These are phyloP conservation scores for Colletotrichum noveboracense DNA, from an alignment of 2,329 filamentous ascomycete species.

Conservation along the genomic window DNA sequence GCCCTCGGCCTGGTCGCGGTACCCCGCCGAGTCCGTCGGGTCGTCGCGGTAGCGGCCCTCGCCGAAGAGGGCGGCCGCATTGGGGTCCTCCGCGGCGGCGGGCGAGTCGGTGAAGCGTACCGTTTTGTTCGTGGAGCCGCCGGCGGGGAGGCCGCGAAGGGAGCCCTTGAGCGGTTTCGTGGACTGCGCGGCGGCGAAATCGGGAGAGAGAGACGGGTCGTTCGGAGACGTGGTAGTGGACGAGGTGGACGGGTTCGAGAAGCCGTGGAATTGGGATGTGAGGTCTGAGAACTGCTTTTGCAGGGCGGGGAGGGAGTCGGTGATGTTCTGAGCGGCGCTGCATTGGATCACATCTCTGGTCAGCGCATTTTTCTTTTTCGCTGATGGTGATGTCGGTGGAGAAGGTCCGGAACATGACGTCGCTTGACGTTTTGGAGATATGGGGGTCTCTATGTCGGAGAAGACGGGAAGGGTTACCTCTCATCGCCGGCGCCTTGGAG, in stretches of 20 bases:
- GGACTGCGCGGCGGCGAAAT: constrained; percentile 69
- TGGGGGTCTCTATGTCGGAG: neutral
- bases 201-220: constrained; percentile 63
- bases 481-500: constrained; percentile 70
- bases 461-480: constrained; percentile 48
- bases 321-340: constrained; percentile 54
- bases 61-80: constrained; percentile 51
- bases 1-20: constrained; percentile 61
- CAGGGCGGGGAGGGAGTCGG: constrained; percentile 71
- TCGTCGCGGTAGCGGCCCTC: constrained; percentile 70
- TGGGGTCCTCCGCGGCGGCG: constrained; percentile 44
- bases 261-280: constrained; percentile 79
- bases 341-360: neutral
- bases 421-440: neutral
- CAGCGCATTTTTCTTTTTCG: neutral
- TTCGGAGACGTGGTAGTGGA: constrained; percentile 66
- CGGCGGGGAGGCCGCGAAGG: constrained; percentile 36
- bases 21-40: constrained; percentile 59
- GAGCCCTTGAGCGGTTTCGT: constrained; percentile 28
- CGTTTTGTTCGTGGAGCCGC: constrained; percentile 62
- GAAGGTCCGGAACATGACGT: neutral
- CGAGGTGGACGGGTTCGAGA: constrained; percentile 54
- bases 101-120: constrained; percentile 83
- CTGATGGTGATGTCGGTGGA: neutral
- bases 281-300: constrained; percentile 79